A percentile compares a stretch with the other conserved stretches of the same genome.
These are phyloP conservation scores for Pyropia haitanensis DNA, from an alignment of 23 red algal genomes.

Conservation along the genomic window DNA sequence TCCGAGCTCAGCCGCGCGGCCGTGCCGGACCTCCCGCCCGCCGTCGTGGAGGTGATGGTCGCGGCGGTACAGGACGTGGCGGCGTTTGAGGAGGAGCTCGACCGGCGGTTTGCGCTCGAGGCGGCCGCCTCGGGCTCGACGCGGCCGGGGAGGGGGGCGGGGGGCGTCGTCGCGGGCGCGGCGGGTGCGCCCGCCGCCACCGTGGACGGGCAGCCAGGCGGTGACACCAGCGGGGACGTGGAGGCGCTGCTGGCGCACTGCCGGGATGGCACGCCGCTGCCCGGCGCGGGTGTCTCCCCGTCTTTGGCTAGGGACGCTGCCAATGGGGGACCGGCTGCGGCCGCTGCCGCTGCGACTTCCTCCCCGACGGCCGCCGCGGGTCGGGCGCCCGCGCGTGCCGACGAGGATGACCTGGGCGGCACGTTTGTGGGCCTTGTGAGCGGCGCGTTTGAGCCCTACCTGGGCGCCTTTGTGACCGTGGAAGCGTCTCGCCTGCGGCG, in stretches of 20 bases:
- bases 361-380: no score
- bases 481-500: slow-evolving; percentile 69
- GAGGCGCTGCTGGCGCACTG: no score
- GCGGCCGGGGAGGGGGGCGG: not conserved
- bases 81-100: slow-evolving; percentile 83
- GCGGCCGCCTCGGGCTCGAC: not conserved
- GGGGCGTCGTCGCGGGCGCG: not conserved
- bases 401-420: not conserved
- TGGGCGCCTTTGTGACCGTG: slow-evolving; percentile 78
- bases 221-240: not conserved
- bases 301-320: no score
- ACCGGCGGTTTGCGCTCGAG: slow-evolving; percentile 40
- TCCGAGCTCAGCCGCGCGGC: not conserved
- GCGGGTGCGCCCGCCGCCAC: not conserved
- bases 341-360: no score
- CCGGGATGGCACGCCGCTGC: no score
- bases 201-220: not conserved
- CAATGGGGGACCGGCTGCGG: no score
- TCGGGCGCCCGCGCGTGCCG: no score
- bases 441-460: slow-evolving; percentile 75
- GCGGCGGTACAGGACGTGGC: slow-evolving; percentile 60
- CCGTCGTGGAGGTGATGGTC: slow-evolving; percentile 64
- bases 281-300: no score
- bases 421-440: slow-evolving; percentile 62
- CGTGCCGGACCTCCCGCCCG: not conserved